Conservation (phyloP, 2,329 filamentous ascomycete species). For the Aspergillus ruber region DNA sequence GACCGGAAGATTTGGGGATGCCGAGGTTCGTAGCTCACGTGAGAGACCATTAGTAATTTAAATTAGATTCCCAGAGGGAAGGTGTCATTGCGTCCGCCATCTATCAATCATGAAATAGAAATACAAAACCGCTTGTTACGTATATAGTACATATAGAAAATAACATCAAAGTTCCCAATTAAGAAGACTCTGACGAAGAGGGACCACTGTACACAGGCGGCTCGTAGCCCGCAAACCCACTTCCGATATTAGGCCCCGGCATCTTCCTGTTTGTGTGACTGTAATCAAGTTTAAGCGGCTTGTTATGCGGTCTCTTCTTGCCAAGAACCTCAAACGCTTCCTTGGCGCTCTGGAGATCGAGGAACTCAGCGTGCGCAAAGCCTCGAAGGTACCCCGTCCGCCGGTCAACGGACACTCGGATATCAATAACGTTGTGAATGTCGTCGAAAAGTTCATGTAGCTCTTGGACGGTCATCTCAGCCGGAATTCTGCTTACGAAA, state of each 20-base stretch:
- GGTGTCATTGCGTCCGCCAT: too few relatives aligned
- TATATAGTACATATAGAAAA: conserved; percentile 2
- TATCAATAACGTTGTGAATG: conserved; percentile 63
- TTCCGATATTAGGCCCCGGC: not conserved
- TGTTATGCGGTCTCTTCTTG: conserved; percentile 57
- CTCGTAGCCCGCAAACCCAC: not conserved
- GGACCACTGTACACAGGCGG: not conserved
- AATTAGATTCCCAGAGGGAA: not conserved
- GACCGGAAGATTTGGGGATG: conserved; percentile 10
- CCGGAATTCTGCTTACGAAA: conserved; percentile 81
- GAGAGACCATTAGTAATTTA: not conserved
- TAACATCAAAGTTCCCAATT: not conserved
- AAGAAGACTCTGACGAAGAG: not conserved
- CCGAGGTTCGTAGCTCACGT: conserved; percentile 21
- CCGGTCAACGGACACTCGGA: conserved; percentile 77
- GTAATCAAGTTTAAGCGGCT: conserved; percentile 62
- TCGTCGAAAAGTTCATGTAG: conserved; percentile 70
- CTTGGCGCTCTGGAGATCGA: conserved; percentile 58
- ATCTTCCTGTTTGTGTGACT: conserved; percentile 24
- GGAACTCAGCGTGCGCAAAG: conserved; percentile 78
- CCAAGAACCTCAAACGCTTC: conserved; percentile 53
- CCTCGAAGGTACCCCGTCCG: conserved; percentile 73
- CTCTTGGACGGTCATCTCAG: conserved; percentile 77
- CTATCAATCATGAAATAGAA: conserved; percentile 1
- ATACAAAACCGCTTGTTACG: not conserved